Base-by-base conservation (phyloP, 345 rosid genomes). In the Kandelia obovata region DNA sequence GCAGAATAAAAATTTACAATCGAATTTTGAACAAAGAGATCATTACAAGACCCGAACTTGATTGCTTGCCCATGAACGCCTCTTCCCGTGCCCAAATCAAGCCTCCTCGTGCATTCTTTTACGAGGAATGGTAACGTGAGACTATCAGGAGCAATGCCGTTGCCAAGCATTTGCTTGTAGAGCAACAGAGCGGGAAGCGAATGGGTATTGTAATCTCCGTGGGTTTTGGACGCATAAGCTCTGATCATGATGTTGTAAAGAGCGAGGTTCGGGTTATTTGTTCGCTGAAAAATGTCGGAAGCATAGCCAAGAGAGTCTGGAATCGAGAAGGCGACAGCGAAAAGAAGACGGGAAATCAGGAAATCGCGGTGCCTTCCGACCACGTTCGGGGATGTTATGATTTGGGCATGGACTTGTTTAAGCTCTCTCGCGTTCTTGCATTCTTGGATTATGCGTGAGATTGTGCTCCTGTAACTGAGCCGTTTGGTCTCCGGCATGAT, bases 51-150 rank as follows among this genome's bases (percentile, higher is more conserved):
- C 35, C 92, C 87, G 25, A 77, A 68, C 66, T 77, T 80, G n/a
- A 85, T 47, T 17, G 69, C 75, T 32, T 83, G 82, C 17, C 89
- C 83, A 53, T 85, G 84, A 67, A 87, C 53, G 56, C 68, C 39
- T 43, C 56, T 30, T 5, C 92, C 92, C 3, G 66, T 31, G 43
- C 31, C 58, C 58, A 68, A 20, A 65, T 81, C 79, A 7, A 65
- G 27, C 53, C 70, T 73, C 66, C 65, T 68, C 5, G 81, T 62
- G 62, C 88, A 85, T 65, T 82, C 89, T 78, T 87, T 87, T 49
- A 87, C n/a, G 10, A 87, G 75, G 66, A 87, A 87, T 9, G 92
- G 92, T 63, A 87, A 78, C 7, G 92, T 82, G 58, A 87, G 80
- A 72, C 69, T 46, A 70, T 83, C 86, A 21, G 92, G 89, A 1